Conservation (phyloP, 2,329 filamentous ascomycete genomes). For the Aureobasidium sp. region DNA sequence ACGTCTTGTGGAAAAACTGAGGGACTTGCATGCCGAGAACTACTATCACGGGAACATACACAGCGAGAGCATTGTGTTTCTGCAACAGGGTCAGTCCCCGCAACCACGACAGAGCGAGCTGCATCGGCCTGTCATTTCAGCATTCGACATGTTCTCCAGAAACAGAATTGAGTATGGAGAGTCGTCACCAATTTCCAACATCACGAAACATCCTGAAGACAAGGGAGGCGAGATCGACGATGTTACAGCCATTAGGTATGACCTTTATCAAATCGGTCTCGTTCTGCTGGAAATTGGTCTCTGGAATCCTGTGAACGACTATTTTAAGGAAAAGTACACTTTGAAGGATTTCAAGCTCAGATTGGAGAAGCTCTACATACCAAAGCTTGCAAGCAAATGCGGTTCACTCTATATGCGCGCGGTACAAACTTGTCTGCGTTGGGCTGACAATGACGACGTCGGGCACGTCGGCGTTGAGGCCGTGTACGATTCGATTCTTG, state of each 20-base stretch:
- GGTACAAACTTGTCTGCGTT: conserved; percentile 63
- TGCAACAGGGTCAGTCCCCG: conserved; percentile 38
- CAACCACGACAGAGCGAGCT: conserved; percentile 47
- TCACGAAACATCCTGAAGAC: conserved; percentile 26
- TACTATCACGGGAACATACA: conserved; percentile 65
- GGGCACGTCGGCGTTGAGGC: conserved; percentile 6
- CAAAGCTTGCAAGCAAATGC: conserved; percentile 59
- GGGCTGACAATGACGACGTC: conserved; percentile 47
- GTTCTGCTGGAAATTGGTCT: conserved; percentile 67
- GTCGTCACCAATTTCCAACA: conserved; percentile 24
- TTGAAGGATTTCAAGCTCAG: conserved; percentile 55
- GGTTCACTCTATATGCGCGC: conserved; percentile 70
- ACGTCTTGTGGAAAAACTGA: conserved; percentile 65
- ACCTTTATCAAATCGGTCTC: conserved; percentile 68
- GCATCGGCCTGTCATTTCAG: conserved; percentile 61
- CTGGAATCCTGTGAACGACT: conserved; percentile 59
- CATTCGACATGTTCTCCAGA: conserved; percentile 66
- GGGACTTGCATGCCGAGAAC: conserved; percentile 63
- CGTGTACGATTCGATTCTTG: conserved; percentile 26
- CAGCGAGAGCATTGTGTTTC: conserved; percentile 62
- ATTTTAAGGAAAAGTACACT: conserved; percentile 54
- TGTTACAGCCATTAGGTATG: conserved; percentile 45
- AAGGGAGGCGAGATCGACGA: conserved; percentile 35
- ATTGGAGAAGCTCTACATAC: conserved; percentile 57
- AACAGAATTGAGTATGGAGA: conserved; percentile 53